Evolutionary conservation across 2,329 filamentous ascomycete species (phyloP).

Genomic region (Aciculosporium take): DNA sequence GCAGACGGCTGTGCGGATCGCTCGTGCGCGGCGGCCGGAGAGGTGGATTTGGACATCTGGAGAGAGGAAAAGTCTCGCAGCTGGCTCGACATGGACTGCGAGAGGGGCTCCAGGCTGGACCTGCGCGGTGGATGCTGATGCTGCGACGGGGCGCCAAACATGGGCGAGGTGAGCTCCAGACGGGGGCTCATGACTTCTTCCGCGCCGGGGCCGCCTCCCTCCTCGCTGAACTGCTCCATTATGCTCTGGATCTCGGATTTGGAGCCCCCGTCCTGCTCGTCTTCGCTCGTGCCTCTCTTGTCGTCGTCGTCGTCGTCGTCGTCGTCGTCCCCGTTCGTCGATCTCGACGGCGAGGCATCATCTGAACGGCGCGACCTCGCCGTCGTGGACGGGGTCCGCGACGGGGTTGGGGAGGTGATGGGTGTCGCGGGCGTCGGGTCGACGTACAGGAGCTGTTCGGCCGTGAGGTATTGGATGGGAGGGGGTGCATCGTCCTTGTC

Average conservation of each 20-base stretch:
- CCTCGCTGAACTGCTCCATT: constrained; percentile 87
- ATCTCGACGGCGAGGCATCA: constrained; percentile 38
- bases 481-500: constrained; percentile 18
- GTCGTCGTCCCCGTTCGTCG: constrained; percentile 41
- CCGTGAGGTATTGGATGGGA: constrained; percentile 28
- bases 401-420: constrained; percentile 38
- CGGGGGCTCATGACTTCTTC: constrained; percentile 89
- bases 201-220: constrained; percentile 52
- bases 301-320: constrained; percentile 46
- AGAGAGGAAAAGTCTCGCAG: constrained; percentile 33
- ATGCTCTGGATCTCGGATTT: constrained; percentile 88
- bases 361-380: constrained; percentile 30
- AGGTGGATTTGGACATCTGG: constrained; percentile 23
- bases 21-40: constrained; percentile 24
- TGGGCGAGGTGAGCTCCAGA: constrained; percentile 67
- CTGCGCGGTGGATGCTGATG: constrained; percentile 72
- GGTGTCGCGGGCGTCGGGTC: constrained; percentile 46
- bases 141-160: constrained; percentile 49
- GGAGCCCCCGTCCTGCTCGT: constrained; percentile 53
- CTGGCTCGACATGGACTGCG: constrained; percentile 33
- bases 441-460: constrained; percentile 34
- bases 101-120: constrained; percentile 69
- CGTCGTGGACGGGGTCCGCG: constrained; percentile 43
- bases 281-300: constrained; percentile 41
- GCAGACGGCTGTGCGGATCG: constrained; percentile 22